Evolutionary conservation across 805 yeast genomes (phyloP).

Genomic region (Diddensiella transvaalensis): DNA sequence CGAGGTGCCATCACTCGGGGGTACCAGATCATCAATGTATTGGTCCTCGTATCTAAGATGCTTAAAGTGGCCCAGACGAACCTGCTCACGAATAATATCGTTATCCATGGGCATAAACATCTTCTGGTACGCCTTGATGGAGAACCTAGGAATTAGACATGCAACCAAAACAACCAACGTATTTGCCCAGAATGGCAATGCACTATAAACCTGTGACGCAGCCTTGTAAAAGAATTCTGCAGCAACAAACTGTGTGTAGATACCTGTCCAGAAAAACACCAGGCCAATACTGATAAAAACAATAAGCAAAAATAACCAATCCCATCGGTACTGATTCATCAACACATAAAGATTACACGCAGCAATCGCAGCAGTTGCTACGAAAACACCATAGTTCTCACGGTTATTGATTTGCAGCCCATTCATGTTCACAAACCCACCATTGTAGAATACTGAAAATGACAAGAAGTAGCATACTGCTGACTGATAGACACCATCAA

Average conservation of each 20-base stretch:
- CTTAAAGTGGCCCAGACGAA: conserved; percentile 43
- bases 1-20: not conserved
- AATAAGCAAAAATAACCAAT: conserved; percentile 55
- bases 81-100: conserved; percentile 61
- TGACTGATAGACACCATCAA: conserved; percentile 71
- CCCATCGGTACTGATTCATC: conserved; percentile 68
- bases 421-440: conserved; percentile 37
- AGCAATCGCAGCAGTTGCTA: conserved; percentile 53
- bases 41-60: conserved; percentile 14
- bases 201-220: conserved; percentile 58
- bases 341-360: conserved; percentile 60
- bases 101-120: conserved; percentile 57
- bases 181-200: conserved; percentile 58
- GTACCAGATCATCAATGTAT: not conserved
- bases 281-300: conserved; percentile 51
- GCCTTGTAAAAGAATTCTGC: conserved; percentile 59
- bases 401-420: conserved; percentile 60
- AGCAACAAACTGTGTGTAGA: conserved; percentile 52
- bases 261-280: conserved; percentile 69
- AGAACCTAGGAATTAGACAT: conserved; percentile 58
- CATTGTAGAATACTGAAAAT: conserved; percentile 50
- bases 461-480: conserved; percentile 66
- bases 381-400: conserved; percentile 61
- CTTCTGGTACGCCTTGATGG: conserved; percentile 46
- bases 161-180: conserved; percentile 48